These are phyloP conservation scores for Gaeumannomyces sp. DNA, from an alignment of 2,329 filamentous ascomycete genomes.

Conservation along the genomic window DNA sequence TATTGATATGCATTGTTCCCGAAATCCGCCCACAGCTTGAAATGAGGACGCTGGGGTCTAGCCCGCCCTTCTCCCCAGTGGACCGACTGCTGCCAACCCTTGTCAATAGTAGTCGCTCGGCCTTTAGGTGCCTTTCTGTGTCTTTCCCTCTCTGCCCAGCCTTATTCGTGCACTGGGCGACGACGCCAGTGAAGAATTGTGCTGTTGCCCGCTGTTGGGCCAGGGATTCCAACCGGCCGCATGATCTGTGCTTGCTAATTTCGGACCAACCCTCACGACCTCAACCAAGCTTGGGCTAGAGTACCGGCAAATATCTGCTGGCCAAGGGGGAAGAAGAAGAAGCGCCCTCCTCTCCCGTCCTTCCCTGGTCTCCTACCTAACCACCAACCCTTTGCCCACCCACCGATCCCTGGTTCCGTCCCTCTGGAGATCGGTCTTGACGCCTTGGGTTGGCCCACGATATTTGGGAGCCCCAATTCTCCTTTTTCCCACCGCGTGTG, in stretches of 20 bases:
- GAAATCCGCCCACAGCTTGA: too few species aligned
- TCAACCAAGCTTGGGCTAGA: not conserved
- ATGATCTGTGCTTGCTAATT: not conserved
- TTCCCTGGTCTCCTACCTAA: not conserved
- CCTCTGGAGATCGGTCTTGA: not conserved
- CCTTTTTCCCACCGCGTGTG: not conserved
- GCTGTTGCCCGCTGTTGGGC: not conserved
- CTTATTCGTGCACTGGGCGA: not conserved
- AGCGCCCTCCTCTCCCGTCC: too few species aligned
- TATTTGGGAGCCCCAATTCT: not conserved
- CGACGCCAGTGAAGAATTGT: not conserved
- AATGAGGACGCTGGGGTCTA: too few species aligned
- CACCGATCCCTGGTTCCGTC: not conserved
- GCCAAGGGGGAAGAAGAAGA: not conserved
- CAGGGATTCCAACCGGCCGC: not conserved
- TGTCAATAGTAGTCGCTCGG: too few species aligned
- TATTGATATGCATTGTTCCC: too few species aligned
- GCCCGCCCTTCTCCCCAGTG: too few species aligned
- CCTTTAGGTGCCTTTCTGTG: too few species aligned
- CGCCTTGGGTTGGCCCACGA: slow-evolving; percentile 4
- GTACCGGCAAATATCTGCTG: not conserved
- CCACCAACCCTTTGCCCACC: not conserved
- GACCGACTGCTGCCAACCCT: too few species aligned
- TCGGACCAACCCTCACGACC: not conserved
- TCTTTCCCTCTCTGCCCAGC: not conserved